Base-by-base conservation (phyloP, 1,139 yeast genomes). In the Pneumocystis jirovecii region DNA sequence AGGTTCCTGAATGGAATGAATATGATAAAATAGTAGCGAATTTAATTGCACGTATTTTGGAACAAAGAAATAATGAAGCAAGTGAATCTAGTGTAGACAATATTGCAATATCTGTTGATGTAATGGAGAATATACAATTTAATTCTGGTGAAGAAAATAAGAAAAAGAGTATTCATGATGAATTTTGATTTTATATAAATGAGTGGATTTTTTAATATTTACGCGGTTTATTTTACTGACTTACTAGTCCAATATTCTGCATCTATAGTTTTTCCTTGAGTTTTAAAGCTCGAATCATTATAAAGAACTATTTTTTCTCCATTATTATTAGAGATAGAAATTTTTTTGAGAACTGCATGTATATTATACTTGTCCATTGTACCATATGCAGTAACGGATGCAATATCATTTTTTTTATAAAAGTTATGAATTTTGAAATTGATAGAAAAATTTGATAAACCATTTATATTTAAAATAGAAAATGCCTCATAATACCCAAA, bases 1-100 rank as follows among this genome's bases (percentile, higher is more conserved):
- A 86, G 71, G 78, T 88, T 31, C 87, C 90, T 0, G 96, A 88
- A 72, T 89, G 96, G 96, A 74, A 75, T 0, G 77, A 71, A 21
- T 87, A 87, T 71, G 90, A 87, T 70, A 71, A 78, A 60, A 83
- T 81, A 68, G 80, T 86, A 15, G 73, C 78, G 31, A 66, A 65
- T 25, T 65, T 70, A 50, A 71, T 71, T 19, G 17, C 17, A 50
- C 57, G 57, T 29, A 25, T 50, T 50, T 25, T 50, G 25, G 34
- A 50, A 50, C 34, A 50, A 50, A 25, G 34, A 25, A 50, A 50
- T 21, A 50, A 50, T 10, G 34, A 50, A 50, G 10, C 34, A 50
- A 19, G 7, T 15, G 57, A 50, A 25, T 25, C 1, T 3, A 15
- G 1, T 25, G 17, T 12, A 50, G 57, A 50, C 21, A 25, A 25